Evolutionary conservation across 108 stramenopile species (phyloP), one percentile per base, ranked within the genome.

Genomic region (Cylindrotheca fusiformis): DNA sequence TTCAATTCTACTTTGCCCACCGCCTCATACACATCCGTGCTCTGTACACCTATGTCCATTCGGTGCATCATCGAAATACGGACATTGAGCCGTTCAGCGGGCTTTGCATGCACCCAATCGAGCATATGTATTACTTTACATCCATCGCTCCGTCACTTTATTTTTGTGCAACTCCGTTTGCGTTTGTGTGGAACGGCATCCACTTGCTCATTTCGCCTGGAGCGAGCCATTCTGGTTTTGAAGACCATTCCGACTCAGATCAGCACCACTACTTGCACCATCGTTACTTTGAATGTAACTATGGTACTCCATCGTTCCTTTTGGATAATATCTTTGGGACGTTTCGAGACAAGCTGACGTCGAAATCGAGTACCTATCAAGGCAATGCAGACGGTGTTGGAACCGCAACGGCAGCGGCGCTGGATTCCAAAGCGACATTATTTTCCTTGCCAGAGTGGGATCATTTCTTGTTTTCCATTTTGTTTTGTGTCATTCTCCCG

Each of bases 261-360:
- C 23, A 36, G 27, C 22, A 41, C 20, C 72, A 78, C 63, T 72
- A 58, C 45, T 24, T 78, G 47, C 77, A 78, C 49, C 77, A 78
- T 48, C 65, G 65, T n/a, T 61, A 69, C 32, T 68, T 66, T 54
- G 77, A 78, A 36, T 68, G 67, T 71, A 78, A 78, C 48, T 78
- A 73, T 45, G 67, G 65, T 8, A 57, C 56, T 20, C 29, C 50
- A n/a, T 48, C 45, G 10, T 45, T 69, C 50, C 59, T 60, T 24
- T 56, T 74, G 20, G 73, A 74, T 54, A 21, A 20, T 1, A 55
- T 26, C 50, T 74, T 74, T 59, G 73, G 73, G 18, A 68, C 67
- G 4, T 63, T 48, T 29, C 60, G 26, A 6, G 59, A 36, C 0
- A 33, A 44, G 18, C 47, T 71, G 3, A n/a, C 36, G 6, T 10